Base-by-base conservation (phyloP, 2,329 filamentous ascomycete species). In the Alternaria sp. region DNA sequence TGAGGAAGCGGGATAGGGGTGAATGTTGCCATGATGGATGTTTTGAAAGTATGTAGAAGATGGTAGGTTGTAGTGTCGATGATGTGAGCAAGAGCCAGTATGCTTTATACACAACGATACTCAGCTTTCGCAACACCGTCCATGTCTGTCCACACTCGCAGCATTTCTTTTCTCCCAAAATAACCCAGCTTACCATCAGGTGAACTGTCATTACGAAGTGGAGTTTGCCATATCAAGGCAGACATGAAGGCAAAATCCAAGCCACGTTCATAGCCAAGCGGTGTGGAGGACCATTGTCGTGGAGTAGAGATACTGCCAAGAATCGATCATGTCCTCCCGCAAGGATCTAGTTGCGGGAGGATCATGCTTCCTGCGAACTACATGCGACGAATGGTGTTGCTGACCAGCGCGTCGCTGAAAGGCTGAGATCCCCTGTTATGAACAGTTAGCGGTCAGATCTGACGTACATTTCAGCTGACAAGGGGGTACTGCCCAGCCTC, bases 1-100 rank as follows among this genome's bases (percentile, higher is more conserved):
- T 45, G 46, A 20, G 64, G 62, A 53, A 66, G 57, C 10, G 48
- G 62, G 11, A 64, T 51, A 5, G 61, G 44, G 8, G 46, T 51
- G n/a, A 59, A 40, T 9, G 25, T 18, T 7, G 27, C 41, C 58
- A 60, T 60, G 10, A 11, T 52, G n/a, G 8, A n/a, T 34, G 25
- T 36, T 55, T n/a, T 25, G 12, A 0, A 18, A 18, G 22, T n/a
- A 48, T 48, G n/a, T 32, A 30, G 27, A 7, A 32, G 20, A 12
- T 44, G 9, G 28, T 4, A 20, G n/a, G 14, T 32, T 32, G 20
- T 22, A 22, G 34, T 52, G 5, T 2, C 2, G 32, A 52, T 16
- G 16, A 52, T n/a, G 9, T 9, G 30, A 51, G 40, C 14, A 30
- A 36, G 14, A 22, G 5, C 11, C 44, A 5, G 30, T 12, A 22